Evolutionary conservation across 106 monocot species (phyloP), one percentile per base, ranked within the genome.

Genomic region (Amphibolis antarctica): DNA sequence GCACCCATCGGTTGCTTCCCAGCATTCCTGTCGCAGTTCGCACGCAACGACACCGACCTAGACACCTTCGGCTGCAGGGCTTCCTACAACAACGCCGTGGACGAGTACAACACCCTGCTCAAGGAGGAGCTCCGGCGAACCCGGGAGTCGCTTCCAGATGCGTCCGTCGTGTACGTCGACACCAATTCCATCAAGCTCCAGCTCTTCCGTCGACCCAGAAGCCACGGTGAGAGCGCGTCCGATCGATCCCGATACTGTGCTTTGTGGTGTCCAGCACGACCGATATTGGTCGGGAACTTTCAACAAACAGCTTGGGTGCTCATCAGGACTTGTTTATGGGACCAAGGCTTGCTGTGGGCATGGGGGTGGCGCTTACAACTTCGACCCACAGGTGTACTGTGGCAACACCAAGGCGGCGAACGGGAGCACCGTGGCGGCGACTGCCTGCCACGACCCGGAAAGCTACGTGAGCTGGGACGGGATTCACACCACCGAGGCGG

Each of bases 391-490:
- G 12, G 66, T 88, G 1, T 81, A 59, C 49, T 93, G 88, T 52
- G 85, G 93, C 10, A 83, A 83, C 30, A 85, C 64, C 71, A 85
- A 83, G 76, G 50, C 65, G 59, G 81, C 81, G 10, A 69, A 85
- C 43, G 93, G 88, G 22, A 59, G 7, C 44, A 70, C 44, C 5
- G 65, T 83, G 19, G 77, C 60, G 3, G 85, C 85, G 43, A 62
- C 20, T 9, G 85, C 85, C 22, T 88, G 93, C 47, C 29, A 5
- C 14, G 78, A 93, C 36, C 93, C 88, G 11, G 66, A 79, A 30
- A 81, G 78, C 46, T 86, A 93, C 48, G 85, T 81, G 66, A 93
- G 93, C 58, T 88, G 93, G 93, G 93, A 93, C 51, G 93, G 93
- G 18, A 85, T 88, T 49, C 93, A 93, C 80, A 68, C 83, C 20